phyloP scores from a whole-genome alignment of 768 basidiomycete genomes.

The Podaxis sp. region DNA sequence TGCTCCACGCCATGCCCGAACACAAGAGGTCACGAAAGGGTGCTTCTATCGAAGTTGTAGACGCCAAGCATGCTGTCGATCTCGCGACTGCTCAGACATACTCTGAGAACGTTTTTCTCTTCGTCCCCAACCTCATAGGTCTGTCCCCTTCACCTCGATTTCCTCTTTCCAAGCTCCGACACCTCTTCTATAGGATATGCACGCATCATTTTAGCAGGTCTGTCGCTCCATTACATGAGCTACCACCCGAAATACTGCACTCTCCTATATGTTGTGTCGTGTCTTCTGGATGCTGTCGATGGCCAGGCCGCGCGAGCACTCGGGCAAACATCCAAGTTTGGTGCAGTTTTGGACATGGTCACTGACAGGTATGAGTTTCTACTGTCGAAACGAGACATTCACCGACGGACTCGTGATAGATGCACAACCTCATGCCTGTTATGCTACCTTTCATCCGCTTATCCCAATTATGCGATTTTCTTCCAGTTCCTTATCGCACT shows the following conservation, averaged over 20 bases:
- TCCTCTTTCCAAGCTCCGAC: constrained; percentile 14
- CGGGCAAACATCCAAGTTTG: constrained; percentile 93
- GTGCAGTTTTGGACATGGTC: constrained; percentile 98
- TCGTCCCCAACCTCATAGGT: constrained; percentile 97
- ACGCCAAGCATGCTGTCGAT: constrained; percentile 83
- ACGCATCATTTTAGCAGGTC: constrained; percentile 84
- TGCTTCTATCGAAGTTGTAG: constrained; percentile 64
- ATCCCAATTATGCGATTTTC: constrained; percentile 75
- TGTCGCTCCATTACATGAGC: constrained; percentile 90
- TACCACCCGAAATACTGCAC: constrained; percentile 93
- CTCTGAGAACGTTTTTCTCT: constrained; percentile 96
- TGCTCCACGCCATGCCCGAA: constrained; percentile 23
- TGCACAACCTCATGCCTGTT: constrained; percentile 95
- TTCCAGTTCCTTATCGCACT: constrained; percentile 97
- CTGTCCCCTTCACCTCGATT: constrained; percentile 21
- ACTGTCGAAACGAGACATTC: neutral
- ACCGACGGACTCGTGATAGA: constrained; percentile 33
- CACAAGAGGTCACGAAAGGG: constrained; percentile 38
- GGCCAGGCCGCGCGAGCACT: constrained; percentile 87
- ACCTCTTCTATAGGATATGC: constrained; percentile 62
- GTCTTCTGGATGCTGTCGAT: constrained; percentile 92
- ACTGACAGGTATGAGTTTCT: constrained; percentile 79
- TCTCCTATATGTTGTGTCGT: constrained; percentile 82
- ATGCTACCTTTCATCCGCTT: constrained; percentile 88
- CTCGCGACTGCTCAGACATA: constrained; percentile 82